phyloP scores from a whole-genome alignment of 169 alveolate genomes.

The Ichthyophthirius multifiliis region DNA sequence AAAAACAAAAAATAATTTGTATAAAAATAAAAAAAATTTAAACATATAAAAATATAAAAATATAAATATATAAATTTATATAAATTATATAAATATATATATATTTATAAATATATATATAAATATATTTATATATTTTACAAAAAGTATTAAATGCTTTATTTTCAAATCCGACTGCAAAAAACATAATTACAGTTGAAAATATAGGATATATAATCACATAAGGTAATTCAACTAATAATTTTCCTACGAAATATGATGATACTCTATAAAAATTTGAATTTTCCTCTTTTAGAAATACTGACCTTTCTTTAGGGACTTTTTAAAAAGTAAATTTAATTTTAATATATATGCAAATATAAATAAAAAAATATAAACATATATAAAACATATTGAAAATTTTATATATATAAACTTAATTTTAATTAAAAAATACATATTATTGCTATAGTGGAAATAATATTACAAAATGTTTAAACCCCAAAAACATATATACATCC shows the following conservation, averaged over 20 bases:
- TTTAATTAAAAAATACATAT: too few species aligned
- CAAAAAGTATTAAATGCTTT: neutral
- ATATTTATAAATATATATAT: neutral
- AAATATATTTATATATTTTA: too few species aligned
- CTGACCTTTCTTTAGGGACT: slow-evolving; percentile 34
- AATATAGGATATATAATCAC: neutral
- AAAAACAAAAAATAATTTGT: too few species aligned
- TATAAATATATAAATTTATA: neutral
- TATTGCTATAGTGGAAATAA: too few species aligned
- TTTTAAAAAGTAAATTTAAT: too few species aligned
- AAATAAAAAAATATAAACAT: too few species aligned
- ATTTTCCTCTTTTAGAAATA: slow-evolving; percentile 37
- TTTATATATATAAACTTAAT: too few species aligned
- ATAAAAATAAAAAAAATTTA: too few species aligned
- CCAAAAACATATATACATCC: too few species aligned
- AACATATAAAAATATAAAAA: neutral
- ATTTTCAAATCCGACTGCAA: slow-evolving; percentile 6
- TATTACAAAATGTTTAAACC: too few species aligned
- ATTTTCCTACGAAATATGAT: slow-evolving; percentile 22
- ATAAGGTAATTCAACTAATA: slow-evolving; percentile 12
- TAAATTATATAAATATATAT: neutral
- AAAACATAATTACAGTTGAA: neutral
- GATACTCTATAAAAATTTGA: slow-evolving; percentile 33
- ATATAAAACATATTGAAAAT: too few species aligned
- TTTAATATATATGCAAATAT: too few species aligned